Evolutionary conservation across 495 filamentous ascomycete genomes (phyloP).

Genomic region (Aspergillus sclerotioniger): DNA sequence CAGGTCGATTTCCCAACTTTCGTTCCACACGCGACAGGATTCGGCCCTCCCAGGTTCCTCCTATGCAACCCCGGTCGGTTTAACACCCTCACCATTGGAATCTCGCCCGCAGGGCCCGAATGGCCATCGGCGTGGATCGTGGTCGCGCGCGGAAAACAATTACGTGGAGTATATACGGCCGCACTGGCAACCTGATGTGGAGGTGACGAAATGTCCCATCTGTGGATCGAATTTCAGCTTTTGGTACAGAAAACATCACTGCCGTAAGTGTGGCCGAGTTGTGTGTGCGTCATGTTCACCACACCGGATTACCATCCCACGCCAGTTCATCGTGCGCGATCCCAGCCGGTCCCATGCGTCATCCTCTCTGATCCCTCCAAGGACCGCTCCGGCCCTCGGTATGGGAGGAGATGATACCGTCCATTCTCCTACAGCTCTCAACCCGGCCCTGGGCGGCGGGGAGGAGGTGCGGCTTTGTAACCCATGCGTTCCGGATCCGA

Average conservation of each 20-base stretch:
- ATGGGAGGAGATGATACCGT: conserved; percentile 40
- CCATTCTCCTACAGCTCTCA: conserved; percentile 24
- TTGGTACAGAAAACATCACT: conserved; percentile 90
- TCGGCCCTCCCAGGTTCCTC: conserved; percentile 27
- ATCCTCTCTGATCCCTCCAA: conserved; percentile 21
- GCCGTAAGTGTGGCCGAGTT: conserved; percentile 93
- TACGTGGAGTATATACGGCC: conserved; percentile 51
- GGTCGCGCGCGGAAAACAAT: conserved; percentile 15
- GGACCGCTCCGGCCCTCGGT: conserved; percentile 33
- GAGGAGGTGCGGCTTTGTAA: conserved; percentile 91
- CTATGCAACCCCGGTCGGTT: conserved; percentile 37
- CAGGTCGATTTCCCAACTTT: conserved; percentile 21
- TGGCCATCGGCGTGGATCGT: conserved; percentile 12
- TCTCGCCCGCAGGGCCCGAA: conserved; percentile 10
- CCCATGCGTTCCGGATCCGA: conserved; percentile 90
- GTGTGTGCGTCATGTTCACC: conserved; percentile 91
- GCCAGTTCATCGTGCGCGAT: conserved; percentile 83
- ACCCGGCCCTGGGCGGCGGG: conserved; percentile 68
- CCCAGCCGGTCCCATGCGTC: conserved; percentile 22
- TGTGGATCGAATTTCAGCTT: conserved; percentile 76
- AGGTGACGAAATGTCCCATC: conserved; percentile 78
- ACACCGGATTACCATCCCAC: conserved; percentile 90
- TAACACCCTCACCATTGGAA: conserved; percentile 30
- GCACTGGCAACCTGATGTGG: conserved; percentile 81
- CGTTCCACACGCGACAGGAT: conserved; percentile 20